These are phyloP conservation scores for Backusella morwellensis DNA, from an alignment of 192 early-diverging fungal species.

Conservation along the genomic window DNA sequence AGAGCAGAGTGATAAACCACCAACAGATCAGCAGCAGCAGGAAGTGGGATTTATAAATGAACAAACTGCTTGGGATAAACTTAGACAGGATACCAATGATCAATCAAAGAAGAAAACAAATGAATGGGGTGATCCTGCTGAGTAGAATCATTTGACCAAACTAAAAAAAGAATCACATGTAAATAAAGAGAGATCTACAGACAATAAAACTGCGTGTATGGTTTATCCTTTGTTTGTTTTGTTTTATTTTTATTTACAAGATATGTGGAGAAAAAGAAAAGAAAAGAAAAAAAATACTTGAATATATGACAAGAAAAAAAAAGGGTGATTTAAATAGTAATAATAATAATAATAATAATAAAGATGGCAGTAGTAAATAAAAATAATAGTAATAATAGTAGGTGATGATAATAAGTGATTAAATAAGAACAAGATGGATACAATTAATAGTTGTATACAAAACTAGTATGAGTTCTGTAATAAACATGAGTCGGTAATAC, in stretches of 20 bases:
- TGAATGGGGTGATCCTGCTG: background rate
- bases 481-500: background rate
- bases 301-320: background rate
- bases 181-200: background rate
- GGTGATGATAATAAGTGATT: background rate
- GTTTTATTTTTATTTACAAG: background rate
- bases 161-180: background rate
- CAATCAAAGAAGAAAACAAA: conserved; percentile 2
- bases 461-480: background rate
- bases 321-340: background rate
- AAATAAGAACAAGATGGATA: background rate
- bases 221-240: background rate
- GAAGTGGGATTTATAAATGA: background rate
- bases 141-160: background rate
- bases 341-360: background rate
- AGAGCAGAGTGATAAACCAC: background rate
- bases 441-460: background rate
- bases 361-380: background rate
- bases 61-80: background rate
- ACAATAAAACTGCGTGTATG: background rate
- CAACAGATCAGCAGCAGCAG: background rate
- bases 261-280: background rate
- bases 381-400: background rate
- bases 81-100: background rate
- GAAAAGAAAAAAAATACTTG: background rate